phyloP scores from a whole-genome alignment of 176 grass and related monocot species.

The Carex scoparia region DNA sequence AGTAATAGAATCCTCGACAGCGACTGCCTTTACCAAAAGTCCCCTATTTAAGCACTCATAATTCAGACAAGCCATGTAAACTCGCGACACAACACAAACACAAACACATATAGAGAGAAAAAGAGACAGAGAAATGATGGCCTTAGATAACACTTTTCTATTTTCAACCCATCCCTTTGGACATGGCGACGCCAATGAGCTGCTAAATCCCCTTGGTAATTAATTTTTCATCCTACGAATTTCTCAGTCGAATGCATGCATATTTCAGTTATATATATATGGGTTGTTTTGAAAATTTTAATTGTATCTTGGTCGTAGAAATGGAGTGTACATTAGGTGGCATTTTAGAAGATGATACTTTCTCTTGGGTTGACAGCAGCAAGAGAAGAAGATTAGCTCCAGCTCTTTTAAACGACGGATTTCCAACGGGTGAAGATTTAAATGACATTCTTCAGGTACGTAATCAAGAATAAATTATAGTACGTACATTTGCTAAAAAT shows the following conservation, averaged over 20 bases:
- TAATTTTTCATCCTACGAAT: not conserved
- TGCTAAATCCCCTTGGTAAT: conserved; percentile 57
- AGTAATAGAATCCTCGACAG: not conserved
- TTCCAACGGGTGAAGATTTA: not conserved
- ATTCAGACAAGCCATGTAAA: conserved; percentile 24
- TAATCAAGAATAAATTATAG: not conserved
- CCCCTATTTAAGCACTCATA: conserved; percentile 63
- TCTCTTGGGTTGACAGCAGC: not conserved
- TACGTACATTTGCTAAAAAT: not conserved
- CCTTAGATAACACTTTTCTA: conserved; percentile 37
- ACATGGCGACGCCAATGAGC: conserved; percentile 38
- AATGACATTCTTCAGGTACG: conserved; percentile 2
- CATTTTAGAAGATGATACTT: not conserved
- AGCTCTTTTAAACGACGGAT: not conserved
- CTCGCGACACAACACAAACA: conserved; percentile 11
- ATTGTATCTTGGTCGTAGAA: not conserved
- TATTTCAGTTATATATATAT: not conserved
- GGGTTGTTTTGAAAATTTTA: not conserved
- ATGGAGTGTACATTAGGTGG: not conserved
- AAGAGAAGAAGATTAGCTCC: conserved; percentile 11
- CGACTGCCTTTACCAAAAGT: conserved; percentile 33
- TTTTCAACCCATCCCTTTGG: conserved; percentile 23
- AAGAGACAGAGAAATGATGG: conserved; percentile 38
- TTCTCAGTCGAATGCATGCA: not conserved
- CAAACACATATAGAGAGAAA: conserved; percentile 24